Evolutionary conservation across 169 alveolate species (phyloP).

Genomic region (Plasmodium vivax): DNA sequence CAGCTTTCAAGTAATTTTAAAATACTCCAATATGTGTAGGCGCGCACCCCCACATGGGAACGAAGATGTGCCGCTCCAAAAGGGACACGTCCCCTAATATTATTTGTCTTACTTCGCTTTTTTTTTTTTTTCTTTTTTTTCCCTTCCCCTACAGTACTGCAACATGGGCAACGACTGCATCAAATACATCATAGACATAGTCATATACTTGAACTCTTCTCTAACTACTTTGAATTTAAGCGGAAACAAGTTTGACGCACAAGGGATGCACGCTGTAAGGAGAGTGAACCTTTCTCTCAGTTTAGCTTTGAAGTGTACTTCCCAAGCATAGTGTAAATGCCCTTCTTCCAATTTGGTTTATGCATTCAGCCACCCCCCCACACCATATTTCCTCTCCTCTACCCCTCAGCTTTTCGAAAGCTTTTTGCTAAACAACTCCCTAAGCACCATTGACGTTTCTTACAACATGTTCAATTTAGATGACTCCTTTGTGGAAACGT

Average conservation of each 20-base stretch:
- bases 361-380: not conserved
- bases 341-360: not conserved
- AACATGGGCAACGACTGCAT: conserved; percentile 53
- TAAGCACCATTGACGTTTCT: conserved; percentile 44
- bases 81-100: not conserved
- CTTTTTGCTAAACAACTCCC: conserved; percentile 36
- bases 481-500: conserved; percentile 17
- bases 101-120: not conserved
- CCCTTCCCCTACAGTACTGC: conserved; percentile 25
- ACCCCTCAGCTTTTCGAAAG: conserved; percentile 58
- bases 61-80: not conserved
- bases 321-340: not conserved
- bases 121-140: not conserved
- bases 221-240: conserved; percentile 38
- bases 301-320: not conserved
- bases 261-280: conserved; percentile 47
- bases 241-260: conserved; percentile 38
- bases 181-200: conserved; percentile 54
- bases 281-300: not conserved
- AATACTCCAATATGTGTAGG: conserved; percentile 1
- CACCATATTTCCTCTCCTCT: not conserved
- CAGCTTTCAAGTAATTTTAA: conserved; percentile 56
- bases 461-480: conserved; percentile 59
- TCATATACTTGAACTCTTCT: conserved; percentile 62
- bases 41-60: not conserved